These are phyloP conservation scores for Suillus clintonianus DNA, from an alignment of 768 basidiomycete species.

Conservation along the genomic window DNA sequence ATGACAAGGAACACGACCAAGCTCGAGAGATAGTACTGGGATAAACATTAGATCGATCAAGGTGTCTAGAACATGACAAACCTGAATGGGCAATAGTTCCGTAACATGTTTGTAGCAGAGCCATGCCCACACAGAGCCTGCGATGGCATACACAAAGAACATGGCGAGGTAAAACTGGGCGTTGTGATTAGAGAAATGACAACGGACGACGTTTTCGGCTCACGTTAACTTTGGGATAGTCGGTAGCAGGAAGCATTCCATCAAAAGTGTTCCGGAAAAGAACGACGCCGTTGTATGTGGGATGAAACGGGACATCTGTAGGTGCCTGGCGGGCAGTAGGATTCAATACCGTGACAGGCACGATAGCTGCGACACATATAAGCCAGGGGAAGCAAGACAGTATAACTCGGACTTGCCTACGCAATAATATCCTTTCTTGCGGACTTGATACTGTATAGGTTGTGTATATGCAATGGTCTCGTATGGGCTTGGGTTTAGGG, in stretches of 20 bases:
- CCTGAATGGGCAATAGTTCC: constrained; percentile 89
- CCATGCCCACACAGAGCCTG: constrained; percentile 79
- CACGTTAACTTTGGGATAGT: constrained; percentile 97
- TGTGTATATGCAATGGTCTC: constrained; percentile 57
- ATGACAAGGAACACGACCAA: constrained; percentile 84
- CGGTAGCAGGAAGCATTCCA: constrained; percentile 86
- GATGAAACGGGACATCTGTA: constrained; percentile 65
- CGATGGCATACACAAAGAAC: constrained; percentile 72
- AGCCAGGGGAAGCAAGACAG: background rate
- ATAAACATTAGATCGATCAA: constrained; percentile 5
- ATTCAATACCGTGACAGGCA: constrained; percentile 83
- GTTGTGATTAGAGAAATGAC: constrained; percentile 1
- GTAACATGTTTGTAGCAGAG: constrained; percentile 78
- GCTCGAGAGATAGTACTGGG: constrained; percentile 87
- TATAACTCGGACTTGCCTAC: constrained; percentile 65
- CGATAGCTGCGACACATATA: constrained; percentile 54
- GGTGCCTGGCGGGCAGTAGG: constrained; percentile 37
- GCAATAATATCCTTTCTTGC: constrained; percentile 93
- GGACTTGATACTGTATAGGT: constrained; percentile 82
- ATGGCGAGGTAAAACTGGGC: constrained; percentile 83
- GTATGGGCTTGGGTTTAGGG: constrained; percentile 50
- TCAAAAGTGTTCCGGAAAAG: constrained; percentile 87
- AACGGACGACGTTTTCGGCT: constrained; percentile 25
- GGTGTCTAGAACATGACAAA: constrained; percentile 29
- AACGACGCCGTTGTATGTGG: constrained; percentile 76